Evolutionary conservation across 768 basidiomycete species (phyloP), one percentile per base, ranked within the genome.

Genomic region (Wakefieldia striispora): DNA sequence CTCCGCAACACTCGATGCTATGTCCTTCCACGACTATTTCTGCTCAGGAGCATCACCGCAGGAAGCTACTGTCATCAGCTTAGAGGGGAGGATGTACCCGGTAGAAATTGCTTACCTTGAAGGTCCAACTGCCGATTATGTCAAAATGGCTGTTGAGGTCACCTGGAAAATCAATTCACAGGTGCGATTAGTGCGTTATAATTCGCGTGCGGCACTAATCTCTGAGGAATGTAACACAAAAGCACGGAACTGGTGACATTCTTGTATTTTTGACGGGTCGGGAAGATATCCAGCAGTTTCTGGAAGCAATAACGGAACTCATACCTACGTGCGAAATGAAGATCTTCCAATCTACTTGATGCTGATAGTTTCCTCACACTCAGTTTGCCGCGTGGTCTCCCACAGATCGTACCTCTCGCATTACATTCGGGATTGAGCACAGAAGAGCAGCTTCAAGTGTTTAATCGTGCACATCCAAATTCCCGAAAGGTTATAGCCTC

Each of bases 71-170:
- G 88, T 98, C 50, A 78, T 97, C 57, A 91, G 88, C 62, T 71
- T 98, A 29, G 95, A 98, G 68, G 97, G 97, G 7, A 80, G 94
- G 19, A 88, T 91, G 81, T 97, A 86, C 67, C 95, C 97, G 3
- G 95, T 99, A 3, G 91, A 99, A 59, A 79, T 95, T 14, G 91
- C 88, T 17, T 97, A 97, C 69, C 73, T 95, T 3, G 74, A 82
- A 52, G 81, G 91, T 49, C 84, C 95, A 7, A 73, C 78, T 5
- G 68, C 82, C 3, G 90, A 98, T 62, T 95, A 97, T 59, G 82
- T 92, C 14, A 77, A 76, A 52, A 83, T 79, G 58, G 92, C 94
- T 8, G 90, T 90, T 5, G 81, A 91, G 63, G 82, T 88, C 2
- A 83, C 88, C 13, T 90, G 88, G 79, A 87, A 88, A 59, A 83